Conservation (phyloP, 192 early-diverging fungal genomes). For the Gaertneriomyces sp. region DNA sequence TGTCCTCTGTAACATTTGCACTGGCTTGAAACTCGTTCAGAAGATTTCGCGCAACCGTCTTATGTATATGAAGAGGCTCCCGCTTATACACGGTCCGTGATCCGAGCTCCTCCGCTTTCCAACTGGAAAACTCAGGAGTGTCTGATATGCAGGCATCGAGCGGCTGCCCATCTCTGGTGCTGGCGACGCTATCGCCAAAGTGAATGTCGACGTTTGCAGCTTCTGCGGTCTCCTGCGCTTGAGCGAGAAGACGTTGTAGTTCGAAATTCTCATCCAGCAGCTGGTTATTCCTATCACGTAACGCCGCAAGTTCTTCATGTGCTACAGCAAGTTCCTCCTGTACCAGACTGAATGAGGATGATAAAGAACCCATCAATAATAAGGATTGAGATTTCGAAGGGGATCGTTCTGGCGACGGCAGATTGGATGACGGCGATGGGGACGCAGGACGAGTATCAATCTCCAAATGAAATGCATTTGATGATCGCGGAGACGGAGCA, state of each 20-base stretch:
- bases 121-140: neutral
- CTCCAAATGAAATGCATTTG: neutral
- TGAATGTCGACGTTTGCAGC: neutral
- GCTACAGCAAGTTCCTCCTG: neutral
- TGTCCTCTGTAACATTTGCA: neutral
- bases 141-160: too few relatives aligned
- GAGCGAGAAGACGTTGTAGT: constrained; percentile 20
- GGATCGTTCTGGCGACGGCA: constrained; percentile 18
- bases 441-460: constrained; percentile 4
- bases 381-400: constrained; percentile 17
- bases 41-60: constrained; percentile 14
- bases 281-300: constrained; percentile 5
- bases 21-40: constrained; percentile 21
- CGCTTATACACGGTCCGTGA: neutral
- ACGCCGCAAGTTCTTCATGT: constrained; percentile 12
- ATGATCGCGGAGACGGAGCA: neutral
- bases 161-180: neutral
- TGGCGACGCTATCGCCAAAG: constrained; percentile 3
- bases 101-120: neutral
- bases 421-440: constrained; percentile 9
- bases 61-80: neutral
- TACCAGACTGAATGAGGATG: constrained; percentile 7
- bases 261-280: constrained; percentile 9
- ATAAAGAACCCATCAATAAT: constrained; percentile 27
- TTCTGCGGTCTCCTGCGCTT: constrained; percentile 41